Evolutionary conservation across 73 alveolate genomes (phyloP), one percentile per base, ranked within the genome.

Genomic region (Paramecium sonneborni): DNA sequence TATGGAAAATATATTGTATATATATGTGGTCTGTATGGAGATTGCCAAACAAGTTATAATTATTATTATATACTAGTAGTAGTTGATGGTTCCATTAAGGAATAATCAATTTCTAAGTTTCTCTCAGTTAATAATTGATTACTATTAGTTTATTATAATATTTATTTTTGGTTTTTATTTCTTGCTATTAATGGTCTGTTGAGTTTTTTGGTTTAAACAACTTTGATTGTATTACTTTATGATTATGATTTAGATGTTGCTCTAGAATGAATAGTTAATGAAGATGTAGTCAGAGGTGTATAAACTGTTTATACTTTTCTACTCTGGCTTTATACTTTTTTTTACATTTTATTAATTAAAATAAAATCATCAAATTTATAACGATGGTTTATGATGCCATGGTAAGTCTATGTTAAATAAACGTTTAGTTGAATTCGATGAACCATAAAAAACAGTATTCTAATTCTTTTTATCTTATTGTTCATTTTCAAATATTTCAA

Each of bases 391-490:
- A 74, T 74, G 87, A 74, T 74, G 87, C 87, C 87, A 74, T 2
- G 87, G 87, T 39, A 74, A 34, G 26, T 74, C 58, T 28, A 74
- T 74, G 10, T 74, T 74, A 39, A 12, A 74, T 37, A 74, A 39
- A 14, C 87, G 87, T 56, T 79, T 79, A 30, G 90, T 43, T 6
- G 90, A 79, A 79, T 79, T 38, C 1, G 90, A 38, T 5, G 90
- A 79, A 24, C 90, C 90, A 44, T 79, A 79, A 79, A 79, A 79
- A 10, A 79, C 90, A 20, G 55, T 43, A 30, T 79, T 79, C 15
- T 32, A 21, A 30, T 79, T n/a, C 15, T 39, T 79, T 4, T 18
- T 21, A 14, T 57, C 32, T 43, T 79, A 12, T 14, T 20, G 6
- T 79, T 43, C 44, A 6, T 57, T 79, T 15, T 43, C 76, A 26